Conservation (phyloP, 192 early-diverging fungal genomes). For the Anaeromyces robustus region DNA sequence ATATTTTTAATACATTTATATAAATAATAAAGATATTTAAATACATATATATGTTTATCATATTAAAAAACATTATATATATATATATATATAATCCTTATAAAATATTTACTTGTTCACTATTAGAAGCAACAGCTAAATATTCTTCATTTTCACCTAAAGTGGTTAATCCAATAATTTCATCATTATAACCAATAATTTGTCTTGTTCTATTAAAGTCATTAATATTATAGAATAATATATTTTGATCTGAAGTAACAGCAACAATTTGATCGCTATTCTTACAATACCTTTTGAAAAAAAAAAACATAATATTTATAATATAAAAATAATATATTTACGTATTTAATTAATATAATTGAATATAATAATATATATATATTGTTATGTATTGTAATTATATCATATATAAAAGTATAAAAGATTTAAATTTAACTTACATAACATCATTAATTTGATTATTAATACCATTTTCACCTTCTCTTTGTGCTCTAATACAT, state of each 20-base stretch:
- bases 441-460: slow-evolving; percentile 61
- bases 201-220: slow-evolving; percentile 50
- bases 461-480: slow-evolving; percentile 50
- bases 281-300: slow-evolving; percentile 22
- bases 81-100: background rate
- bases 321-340: slow-evolving; percentile 8
- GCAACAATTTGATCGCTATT: slow-evolving; percentile 41
- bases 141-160: slow-evolving; percentile 54
- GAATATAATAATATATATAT: too few relatives aligned
- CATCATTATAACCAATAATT: slow-evolving; percentile 92
- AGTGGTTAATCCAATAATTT: slow-evolving; percentile 73
- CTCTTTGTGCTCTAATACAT: slow-evolving; percentile 44
- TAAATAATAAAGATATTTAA: too few relatives aligned
- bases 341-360: too few relatives aligned
- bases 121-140: slow-evolving; percentile 84
- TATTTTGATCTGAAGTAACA: slow-evolving; percentile 81
- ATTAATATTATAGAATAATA: slow-evolving; percentile 56
- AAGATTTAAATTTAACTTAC: too few relatives aligned
- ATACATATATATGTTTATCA: too few relatives aligned
- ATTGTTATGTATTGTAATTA: too few relatives aligned
- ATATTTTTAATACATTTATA: slow-evolving; percentile 4
- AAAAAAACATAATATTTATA: background rate
- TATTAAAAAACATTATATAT: too few relatives aligned
- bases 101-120: slow-evolving; percentile 39
- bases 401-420: too few relatives aligned